Evolutionary conservation across 2,329 filamentous ascomycete genomes (phyloP).

Genomic region (Daldinia sp.): DNA sequence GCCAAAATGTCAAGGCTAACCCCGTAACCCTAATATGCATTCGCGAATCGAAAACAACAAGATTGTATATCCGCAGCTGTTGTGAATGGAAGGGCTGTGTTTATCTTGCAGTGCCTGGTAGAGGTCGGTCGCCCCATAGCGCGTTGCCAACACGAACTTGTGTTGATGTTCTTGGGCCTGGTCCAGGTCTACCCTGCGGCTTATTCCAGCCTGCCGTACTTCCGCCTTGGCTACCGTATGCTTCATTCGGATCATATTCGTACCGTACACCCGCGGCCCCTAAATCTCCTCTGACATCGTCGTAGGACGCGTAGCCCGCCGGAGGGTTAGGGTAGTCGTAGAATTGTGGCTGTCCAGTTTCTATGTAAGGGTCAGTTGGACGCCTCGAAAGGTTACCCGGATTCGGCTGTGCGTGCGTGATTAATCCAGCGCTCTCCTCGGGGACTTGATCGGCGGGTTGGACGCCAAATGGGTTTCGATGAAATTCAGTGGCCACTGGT

Average conservation of each 20-base stretch:
- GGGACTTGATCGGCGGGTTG: slow-evolving; percentile 40
- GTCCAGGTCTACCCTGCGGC: slow-evolving; percentile 24
- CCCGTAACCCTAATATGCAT: slow-evolving; percentile 34
- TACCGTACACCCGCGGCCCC: slow-evolving; percentile 39
- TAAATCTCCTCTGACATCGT: slow-evolving; percentile 46
- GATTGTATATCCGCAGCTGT: slow-evolving; percentile 4
- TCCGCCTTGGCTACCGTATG: slow-evolving; percentile 29
- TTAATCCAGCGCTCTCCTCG: slow-evolving; percentile 60
- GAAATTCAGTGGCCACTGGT: slow-evolving; percentile 56
- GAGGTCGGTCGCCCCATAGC: slow-evolving; percentile 49
- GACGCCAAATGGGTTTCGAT: slow-evolving; percentile 51
- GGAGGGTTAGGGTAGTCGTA: slow-evolving; percentile 30
- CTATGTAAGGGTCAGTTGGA: slow-evolving; percentile 41
- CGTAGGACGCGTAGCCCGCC: slow-evolving; percentile 42
- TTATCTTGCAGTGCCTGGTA: slow-evolving; percentile 29
- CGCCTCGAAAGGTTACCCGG: slow-evolving; percentile 38
- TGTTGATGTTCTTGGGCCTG: slow-evolving; percentile 47
- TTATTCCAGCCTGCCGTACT: slow-evolving; percentile 39
- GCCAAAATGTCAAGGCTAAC: slow-evolving; percentile 26
- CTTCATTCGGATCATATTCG: slow-evolving; percentile 36
- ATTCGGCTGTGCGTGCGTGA: slow-evolving; percentile 56
- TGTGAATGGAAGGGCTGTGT: slow-evolving; percentile 3
- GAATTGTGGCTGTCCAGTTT: slow-evolving; percentile 34
- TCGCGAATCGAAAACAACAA: slow-evolving; percentile 17
- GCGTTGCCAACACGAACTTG: slow-evolving; percentile 52